Percentiles rank a stretch among this genome's conserved stretches.
phyloP scores from a whole-genome alignment of 176 grass and related monocot genomes.

The Cenchrus purpureus region DNA sequence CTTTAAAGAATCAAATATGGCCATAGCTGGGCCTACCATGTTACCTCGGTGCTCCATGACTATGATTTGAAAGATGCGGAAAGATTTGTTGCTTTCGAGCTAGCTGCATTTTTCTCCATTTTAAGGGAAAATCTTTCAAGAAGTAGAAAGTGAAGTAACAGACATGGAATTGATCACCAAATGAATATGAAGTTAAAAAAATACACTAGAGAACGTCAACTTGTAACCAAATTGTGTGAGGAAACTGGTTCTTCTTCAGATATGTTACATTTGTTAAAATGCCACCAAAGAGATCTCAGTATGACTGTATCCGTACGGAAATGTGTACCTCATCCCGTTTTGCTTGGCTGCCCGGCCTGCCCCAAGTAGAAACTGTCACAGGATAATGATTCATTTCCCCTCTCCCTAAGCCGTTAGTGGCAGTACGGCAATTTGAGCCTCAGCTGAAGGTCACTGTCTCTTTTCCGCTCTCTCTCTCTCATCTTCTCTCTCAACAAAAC shows the following conservation, averaged over 20 bases:
- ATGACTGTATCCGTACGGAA: slow-evolving; percentile 12
- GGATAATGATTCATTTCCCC: slow-evolving; percentile 6
- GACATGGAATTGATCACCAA: no score
- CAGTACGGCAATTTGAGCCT: slow-evolving; percentile 31
- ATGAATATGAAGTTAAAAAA: not conserved
- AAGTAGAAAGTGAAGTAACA: not conserved
- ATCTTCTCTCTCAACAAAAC: not conserved
- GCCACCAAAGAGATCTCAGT: not conserved
- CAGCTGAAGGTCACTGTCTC: not conserved
- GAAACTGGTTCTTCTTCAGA: not conserved
- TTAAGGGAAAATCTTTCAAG: not conserved
- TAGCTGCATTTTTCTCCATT: not conserved
- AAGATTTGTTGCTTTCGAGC: slow-evolving; percentile 10
- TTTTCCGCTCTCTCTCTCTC: not conserved
- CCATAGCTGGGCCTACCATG: slow-evolving; percentile 26
- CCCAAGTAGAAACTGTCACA: slow-evolving; percentile 17
- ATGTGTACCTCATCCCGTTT: slow-evolving; percentile 12
- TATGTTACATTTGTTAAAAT: not conserved
- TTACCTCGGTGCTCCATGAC: slow-evolving; percentile 29
- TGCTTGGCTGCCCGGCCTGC: not conserved
- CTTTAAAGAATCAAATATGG: slow-evolving; percentile 4
- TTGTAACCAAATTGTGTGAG: not conserved
- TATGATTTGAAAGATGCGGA: slow-evolving; percentile 19
- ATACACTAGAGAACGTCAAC: no score
- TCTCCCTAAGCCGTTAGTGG: not conserved